phyloP scores from a whole-genome alignment of 352 stramenopile species.

The Phytophthora cryptogea region DNA sequence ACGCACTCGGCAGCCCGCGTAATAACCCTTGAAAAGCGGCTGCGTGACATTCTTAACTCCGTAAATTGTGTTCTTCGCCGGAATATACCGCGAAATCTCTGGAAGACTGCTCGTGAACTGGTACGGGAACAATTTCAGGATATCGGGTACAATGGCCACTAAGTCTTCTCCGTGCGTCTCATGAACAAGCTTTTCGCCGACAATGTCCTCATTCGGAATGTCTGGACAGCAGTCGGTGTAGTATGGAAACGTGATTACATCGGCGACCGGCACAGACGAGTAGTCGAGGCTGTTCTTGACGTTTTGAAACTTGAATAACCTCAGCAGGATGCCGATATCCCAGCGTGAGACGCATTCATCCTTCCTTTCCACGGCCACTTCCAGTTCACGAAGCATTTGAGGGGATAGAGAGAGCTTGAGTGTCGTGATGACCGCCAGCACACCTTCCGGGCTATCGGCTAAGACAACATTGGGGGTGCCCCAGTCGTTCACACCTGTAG shows the following conservation, averaged over 20 bases:
- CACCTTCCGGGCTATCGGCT: conserved; percentile 2
- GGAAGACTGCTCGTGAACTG: conserved; percentile 12
- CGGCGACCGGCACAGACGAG: conserved; percentile 8
- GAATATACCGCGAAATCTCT: conserved; percentile 11
- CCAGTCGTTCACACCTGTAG: conserved; percentile 19
- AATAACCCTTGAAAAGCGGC: conserved; percentile 19
- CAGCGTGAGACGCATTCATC: conserved; percentile 16
- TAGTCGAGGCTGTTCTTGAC: conserved; percentile 13
- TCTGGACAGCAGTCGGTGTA: conserved; percentile 18
- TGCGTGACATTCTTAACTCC: conserved; percentile 16
- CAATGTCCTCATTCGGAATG: conserved; percentile 11
- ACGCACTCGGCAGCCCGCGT: conserved; percentile 13
- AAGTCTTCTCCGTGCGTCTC: conserved; percentile 9
- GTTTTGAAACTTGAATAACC: conserved; percentile 22
- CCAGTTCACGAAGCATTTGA: conserved; percentile 8
- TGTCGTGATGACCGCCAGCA: conserved; percentile 5
- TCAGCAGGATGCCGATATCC: conserved; percentile 9
- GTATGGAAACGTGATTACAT: conserved; percentile 16
- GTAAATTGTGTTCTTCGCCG: conserved; percentile 21
- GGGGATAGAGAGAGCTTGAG: conserved; percentile 8
- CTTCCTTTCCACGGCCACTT: conserved; percentile 1
- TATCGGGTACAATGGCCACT: conserved; percentile 12
- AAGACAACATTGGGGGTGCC: conserved; percentile 7
- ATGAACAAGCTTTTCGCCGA: conserved; percentile 8
- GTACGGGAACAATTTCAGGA: conserved; percentile 19